phyloP scores from a whole-genome alignment of 257 asterid genomes.

The Nicotiana tomentosiformis region DNA sequence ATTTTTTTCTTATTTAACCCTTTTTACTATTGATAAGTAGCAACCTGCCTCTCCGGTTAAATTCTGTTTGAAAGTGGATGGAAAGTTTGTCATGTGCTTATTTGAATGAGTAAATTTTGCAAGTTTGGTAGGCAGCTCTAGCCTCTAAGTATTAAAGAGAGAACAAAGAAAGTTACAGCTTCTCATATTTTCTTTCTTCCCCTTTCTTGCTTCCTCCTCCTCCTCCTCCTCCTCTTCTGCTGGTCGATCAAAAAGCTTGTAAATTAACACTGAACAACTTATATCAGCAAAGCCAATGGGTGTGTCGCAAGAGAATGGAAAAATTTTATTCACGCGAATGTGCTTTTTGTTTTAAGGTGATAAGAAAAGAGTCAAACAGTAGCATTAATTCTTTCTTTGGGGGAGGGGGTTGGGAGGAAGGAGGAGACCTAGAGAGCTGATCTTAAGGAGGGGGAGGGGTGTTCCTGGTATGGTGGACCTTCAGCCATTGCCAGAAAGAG shows the following conservation, averaged over 20 bases:
- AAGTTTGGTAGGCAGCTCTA: neutral
- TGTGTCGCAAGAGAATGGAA: neutral
- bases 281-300: neutral
- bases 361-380: neutral
- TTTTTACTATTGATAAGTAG: neutral
- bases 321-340: neutral
- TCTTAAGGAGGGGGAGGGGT: neutral
- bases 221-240: too few species aligned
- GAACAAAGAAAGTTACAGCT: neutral
- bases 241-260: neutral
- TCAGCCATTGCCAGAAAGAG: neutral
- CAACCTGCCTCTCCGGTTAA: neutral
- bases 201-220: neutral
- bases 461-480: neutral
- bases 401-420: neutral
- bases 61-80: neutral
- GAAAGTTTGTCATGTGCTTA: neutral
- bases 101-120: neutral
- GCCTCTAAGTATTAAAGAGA: neutral
- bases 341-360: neutral
- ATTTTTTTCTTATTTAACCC: neutral
- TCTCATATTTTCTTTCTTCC: neutral
- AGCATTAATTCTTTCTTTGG: neutral
- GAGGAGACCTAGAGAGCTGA: neutral
- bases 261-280: neutral